Evolutionary conservation across 169 alveolate species (phyloP), one percentile per base, ranked within the genome.

Genomic region (Theileria parva): DNA sequence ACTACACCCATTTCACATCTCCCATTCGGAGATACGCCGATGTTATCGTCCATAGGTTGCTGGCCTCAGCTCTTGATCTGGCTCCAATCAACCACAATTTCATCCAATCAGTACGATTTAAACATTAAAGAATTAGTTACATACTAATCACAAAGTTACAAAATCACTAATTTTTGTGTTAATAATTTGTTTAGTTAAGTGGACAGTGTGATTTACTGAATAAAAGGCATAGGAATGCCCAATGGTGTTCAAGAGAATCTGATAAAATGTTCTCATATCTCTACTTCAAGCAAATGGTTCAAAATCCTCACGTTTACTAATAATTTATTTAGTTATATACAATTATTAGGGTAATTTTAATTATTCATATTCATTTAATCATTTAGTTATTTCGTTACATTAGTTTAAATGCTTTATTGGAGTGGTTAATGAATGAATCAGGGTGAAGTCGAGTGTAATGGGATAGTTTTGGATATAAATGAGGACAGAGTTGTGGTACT

Each of bases 11-110:
- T 89, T 98, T 98, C 87, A 98, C 99, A 12, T 97, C 99, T 12
- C 99, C 99, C 13, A 98, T 98, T 71, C 93, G 99, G 87, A 88
- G 99, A 81, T 98, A 97, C 93, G 99, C 99, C 1, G 99, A 97
- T 92, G 96, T 97, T 37, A 78, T 97, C 59, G 99, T 97, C 19
- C 99, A 96, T 80, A 92, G 99, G 81, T 85, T 97, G 73, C 95
- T 97, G 17, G 80, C 90, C 28, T 90, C 90, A 19, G 88, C 91
- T 59, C 91, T 87, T 30, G 89, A 74, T 27, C 60, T 91, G 51
- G 92, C 86, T 57, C 55, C 79, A 28, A 53, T 90, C 66, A 86
- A 85, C 67, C 70, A 50, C 25, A 80, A 81, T 63, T 80, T 86
- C 71, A 19, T 50, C 60, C 88, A 78, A 13, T 53, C 79, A 68